These are phyloP conservation scores for Primulina tabacum DNA, from an alignment of 257 asterid species.

Conservation along the genomic window DNA sequence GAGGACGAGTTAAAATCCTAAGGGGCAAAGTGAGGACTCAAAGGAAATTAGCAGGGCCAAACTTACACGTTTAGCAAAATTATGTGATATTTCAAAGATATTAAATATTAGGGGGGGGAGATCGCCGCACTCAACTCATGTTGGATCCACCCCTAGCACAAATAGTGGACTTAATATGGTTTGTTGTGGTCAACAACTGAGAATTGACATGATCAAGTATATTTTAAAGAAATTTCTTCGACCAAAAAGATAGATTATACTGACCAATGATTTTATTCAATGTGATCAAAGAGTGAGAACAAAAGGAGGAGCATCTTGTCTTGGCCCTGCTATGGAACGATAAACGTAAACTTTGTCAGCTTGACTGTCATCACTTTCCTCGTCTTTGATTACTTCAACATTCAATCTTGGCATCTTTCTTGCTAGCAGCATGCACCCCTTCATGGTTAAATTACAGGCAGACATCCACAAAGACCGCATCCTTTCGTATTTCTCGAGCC, in stretches of 20 bases:
- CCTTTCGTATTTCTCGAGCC: slow-evolving; percentile 59
- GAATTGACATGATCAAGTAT: background rate
- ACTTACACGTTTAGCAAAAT: no score
- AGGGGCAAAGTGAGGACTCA: no score
- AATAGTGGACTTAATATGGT: no score
- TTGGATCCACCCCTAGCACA: no score
- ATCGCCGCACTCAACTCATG: no score
- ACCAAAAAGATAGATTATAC: background rate
- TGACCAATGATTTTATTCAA: slow-evolving; percentile 11
- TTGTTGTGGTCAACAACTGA: background rate
- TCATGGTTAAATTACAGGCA: slow-evolving; percentile 55
- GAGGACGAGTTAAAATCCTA: no score
- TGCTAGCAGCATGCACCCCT: slow-evolving; percentile 68
- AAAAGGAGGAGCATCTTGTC: slow-evolving; percentile 36
- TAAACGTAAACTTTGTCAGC: slow-evolving; percentile 44
- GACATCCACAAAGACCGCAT: slow-evolving; percentile 93
- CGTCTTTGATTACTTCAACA: slow-evolving; percentile 43
- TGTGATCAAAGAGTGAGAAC: slow-evolving; percentile 31
- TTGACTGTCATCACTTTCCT: slow-evolving; percentile 25
- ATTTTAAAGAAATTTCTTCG: background rate
- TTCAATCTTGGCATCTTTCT: slow-evolving; percentile 54
- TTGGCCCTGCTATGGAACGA: slow-evolving; percentile 44
- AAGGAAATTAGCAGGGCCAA: no score
- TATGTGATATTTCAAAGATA: no score
- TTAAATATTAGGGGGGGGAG: no score